Percentiles rank a stretch among this genome's conserved stretches.
phyloP scores from a whole-genome alignment of 306 rosid genomes.

The Trifolium fragiferum region DNA sequence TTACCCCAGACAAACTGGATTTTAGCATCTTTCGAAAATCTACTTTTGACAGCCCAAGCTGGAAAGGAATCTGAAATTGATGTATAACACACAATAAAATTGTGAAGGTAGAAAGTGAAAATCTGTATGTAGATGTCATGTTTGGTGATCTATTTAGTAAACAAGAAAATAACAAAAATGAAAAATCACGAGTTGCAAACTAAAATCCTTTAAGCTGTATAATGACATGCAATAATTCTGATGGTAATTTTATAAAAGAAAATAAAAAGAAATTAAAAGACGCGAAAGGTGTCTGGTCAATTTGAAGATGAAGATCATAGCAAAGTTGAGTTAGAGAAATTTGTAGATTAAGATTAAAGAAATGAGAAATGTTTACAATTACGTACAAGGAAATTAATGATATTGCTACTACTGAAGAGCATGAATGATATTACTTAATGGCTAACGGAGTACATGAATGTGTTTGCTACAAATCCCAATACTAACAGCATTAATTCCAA shows the following conservation, averaged over 20 bases:
- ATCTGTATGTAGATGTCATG: constrained; percentile 18
- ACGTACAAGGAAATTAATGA: not conserved
- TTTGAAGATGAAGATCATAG: constrained; percentile 30
- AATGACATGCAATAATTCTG: constrained; percentile 14
- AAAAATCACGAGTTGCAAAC: not conserved
- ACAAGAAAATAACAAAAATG: not conserved
- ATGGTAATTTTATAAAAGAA: not conserved
- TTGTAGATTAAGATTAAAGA: not conserved
- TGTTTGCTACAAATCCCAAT: not conserved
- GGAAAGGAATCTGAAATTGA: constrained; percentile 89
- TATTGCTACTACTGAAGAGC: not conserved
- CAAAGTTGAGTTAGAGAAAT: not conserved
- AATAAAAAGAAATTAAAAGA: not conserved
- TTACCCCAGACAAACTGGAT: constrained; percentile 90
- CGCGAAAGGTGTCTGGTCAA: constrained; percentile 7
- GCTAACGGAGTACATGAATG: not conserved
- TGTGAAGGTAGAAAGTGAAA: constrained; percentile 5
- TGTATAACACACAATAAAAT: constrained; percentile 37
- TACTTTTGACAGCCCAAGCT: constrained; percentile 83
- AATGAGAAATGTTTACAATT: constrained; percentile 1
- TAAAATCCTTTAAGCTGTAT: constrained; percentile 3
- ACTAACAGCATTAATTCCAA: not conserved
- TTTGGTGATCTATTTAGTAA: not conserved
- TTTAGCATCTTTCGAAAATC: constrained; percentile 90
- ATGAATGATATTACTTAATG: not conserved